A percentile compares a stretch with the other conserved stretches of the same genome.
Conservation (phyloP, 2,329 filamentous ascomycete genomes). For the Dactylonectria macrodidyma region DNA sequence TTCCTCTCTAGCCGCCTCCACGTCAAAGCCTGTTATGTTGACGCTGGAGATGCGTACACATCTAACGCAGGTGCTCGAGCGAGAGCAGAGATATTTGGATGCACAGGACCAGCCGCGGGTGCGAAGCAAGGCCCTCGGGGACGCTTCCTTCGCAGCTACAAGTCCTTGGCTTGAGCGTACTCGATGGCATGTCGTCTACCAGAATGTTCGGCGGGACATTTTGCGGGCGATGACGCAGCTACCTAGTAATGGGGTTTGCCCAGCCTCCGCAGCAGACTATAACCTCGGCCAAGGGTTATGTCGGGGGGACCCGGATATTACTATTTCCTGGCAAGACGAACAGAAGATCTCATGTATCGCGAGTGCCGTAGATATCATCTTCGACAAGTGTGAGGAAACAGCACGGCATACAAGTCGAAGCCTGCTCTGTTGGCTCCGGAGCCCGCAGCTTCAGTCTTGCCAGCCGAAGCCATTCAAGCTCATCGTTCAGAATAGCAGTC, state of each 20-base stretch:
- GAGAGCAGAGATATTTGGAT: conserved; percentile 16
- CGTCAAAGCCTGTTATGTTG: not conserved
- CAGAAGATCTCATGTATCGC: not conserved
- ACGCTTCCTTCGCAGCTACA: conserved; percentile 8
- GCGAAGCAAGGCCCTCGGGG: not conserved
- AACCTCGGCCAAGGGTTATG: conserved; percentile 6
- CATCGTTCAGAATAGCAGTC: not conserved
- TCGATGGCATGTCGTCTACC: conserved; percentile 13
- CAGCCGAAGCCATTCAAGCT: conserved; percentile 11
- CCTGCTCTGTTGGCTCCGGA: conserved; percentile 16
- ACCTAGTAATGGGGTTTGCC: not conserved
- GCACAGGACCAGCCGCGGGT: conserved; percentile 3
- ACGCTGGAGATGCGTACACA: conserved; percentile 2
- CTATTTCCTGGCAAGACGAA: conserved; percentile 5
- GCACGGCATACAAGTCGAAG: conserved; percentile 4
- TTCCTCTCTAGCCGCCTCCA: not conserved
- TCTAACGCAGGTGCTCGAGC: conserved; percentile 3
- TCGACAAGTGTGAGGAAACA: conserved; percentile 16
- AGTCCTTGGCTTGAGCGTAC: conserved; percentile 14
- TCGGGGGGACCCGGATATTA: not conserved
- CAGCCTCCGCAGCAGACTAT: not conserved
- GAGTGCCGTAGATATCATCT: conserved; percentile 1
- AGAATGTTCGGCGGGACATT: conserved; percentile 22
- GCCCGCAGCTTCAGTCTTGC: not conserved
- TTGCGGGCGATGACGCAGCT: conserved; percentile 3